Evolutionary conservation across 352 stramenopile genomes (phyloP).

Genomic region (Phytophthora brassicae): DNA sequence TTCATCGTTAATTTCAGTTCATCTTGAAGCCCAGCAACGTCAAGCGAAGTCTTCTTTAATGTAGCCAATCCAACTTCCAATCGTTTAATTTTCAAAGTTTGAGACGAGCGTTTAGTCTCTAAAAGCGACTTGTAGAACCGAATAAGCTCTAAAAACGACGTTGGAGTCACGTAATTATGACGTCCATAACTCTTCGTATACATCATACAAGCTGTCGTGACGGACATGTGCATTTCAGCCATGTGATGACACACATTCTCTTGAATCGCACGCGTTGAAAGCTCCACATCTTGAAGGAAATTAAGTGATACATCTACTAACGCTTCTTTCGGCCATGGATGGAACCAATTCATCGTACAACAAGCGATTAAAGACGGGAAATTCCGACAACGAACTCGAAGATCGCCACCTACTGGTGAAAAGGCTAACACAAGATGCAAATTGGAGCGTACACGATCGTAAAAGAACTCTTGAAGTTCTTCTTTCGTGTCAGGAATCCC

Average conservation of each 20-base stretch:
- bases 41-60: constrained; percentile 77
- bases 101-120: constrained; percentile 47
- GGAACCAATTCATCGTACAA: constrained; percentile 90
- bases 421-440: constrained; percentile 88
- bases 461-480: constrained; percentile 91
- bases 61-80: constrained; percentile 85
- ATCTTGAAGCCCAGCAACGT: constrained; percentile 79
- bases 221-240: constrained; percentile 89
- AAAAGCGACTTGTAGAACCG: constrained; percentile 90
- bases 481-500: constrained; percentile 90
- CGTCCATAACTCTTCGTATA: constrained; percentile 79
- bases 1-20: constrained; percentile 89
- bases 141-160: constrained; percentile 92
- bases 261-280: constrained; percentile 68
- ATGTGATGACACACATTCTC: constrained; percentile 94
- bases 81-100: constrained; percentile 68
- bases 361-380: constrained; percentile 78
- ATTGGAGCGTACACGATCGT: constrained; percentile 85
- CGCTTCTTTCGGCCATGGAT: constrained; percentile 89
- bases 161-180: constrained; percentile 93
- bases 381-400: constrained; percentile 77
- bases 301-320: constrained; percentile 85
- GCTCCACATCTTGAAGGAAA: constrained; percentile 80
- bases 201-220: constrained; percentile 70
- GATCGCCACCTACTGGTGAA: constrained; percentile 73